Evolutionary conservation across 1,139 yeast genomes (phyloP).

Genomic region (Zygoascus meyerae): DNA sequence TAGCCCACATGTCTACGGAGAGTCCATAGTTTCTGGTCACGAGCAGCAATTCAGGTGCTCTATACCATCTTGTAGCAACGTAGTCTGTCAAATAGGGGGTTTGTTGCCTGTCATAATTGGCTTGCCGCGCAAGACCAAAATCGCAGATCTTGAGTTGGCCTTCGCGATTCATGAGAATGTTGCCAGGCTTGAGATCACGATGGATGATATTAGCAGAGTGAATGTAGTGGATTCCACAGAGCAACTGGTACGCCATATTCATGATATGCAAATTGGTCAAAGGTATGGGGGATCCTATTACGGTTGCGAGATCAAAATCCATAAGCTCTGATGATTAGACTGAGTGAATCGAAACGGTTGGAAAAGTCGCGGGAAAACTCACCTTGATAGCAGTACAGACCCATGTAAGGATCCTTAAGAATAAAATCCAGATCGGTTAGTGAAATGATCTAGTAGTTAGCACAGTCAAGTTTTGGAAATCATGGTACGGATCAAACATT

Average conservation of each 20-base stretch:
- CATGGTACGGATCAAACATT: slow-evolving; percentile 39
- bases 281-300: slow-evolving; percentile 62
- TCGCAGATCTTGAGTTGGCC: slow-evolving; percentile 79
- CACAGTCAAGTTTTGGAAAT: slow-evolving; percentile 1
- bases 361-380: slow-evolving; percentile 50
- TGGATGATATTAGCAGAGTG: slow-evolving; percentile 75
- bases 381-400: slow-evolving; percentile 70
- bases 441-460: slow-evolving; percentile 47
- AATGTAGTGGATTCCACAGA: slow-evolving; percentile 74
- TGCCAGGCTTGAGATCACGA: slow-evolving; percentile 82
- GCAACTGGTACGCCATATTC: slow-evolving; percentile 66
- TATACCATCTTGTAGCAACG: slow-evolving; percentile 93
- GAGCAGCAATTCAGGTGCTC: slow-evolving; percentile 73
- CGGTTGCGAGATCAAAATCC: slow-evolving; percentile 72
- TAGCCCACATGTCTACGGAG: slow-evolving; percentile 88
- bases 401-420: slow-evolving; percentile 61
- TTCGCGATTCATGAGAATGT: slow-evolving; percentile 63
- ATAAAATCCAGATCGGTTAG: slow-evolving; percentile 71
- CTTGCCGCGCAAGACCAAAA: slow-evolving; percentile 76
- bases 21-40: slow-evolving; percentile 4
- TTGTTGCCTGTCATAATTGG: slow-evolving; percentile 5
- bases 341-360: slow-evolving; percentile 36
- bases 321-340: slow-evolving; percentile 49
- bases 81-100: slow-evolving; percentile 52
- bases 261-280: slow-evolving; percentile 81